These are phyloP conservation scores for Kodamaea ohmeri DNA, from an alignment of 1,139 yeast species.

Conservation along the genomic window DNA sequence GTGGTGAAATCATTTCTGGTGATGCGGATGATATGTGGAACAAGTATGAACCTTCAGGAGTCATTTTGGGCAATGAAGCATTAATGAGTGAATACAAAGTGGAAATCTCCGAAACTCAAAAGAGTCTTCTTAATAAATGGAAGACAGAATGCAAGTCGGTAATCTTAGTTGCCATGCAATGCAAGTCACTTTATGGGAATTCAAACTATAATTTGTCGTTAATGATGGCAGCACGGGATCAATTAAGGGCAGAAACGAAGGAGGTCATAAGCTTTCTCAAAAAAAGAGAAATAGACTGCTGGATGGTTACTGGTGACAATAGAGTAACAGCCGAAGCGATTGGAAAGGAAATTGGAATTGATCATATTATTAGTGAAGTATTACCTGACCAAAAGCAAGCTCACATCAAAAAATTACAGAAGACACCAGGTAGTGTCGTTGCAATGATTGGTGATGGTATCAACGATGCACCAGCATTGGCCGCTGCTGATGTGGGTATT, in stretches of 20 bases:
- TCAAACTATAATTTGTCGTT: slow-evolving; percentile 38
- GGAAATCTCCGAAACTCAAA: slow-evolving; percentile 24
- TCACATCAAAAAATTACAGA: slow-evolving; percentile 54
- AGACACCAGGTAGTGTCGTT: slow-evolving; percentile 31
- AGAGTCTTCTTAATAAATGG: slow-evolving; percentile 47
- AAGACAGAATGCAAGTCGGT: slow-evolving; percentile 63
- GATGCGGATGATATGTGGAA: slow-evolving; percentile 28
- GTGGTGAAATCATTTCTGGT: slow-evolving; percentile 37
- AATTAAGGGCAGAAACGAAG: slow-evolving; percentile 60
- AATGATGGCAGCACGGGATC: slow-evolving; percentile 61
- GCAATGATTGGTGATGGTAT: slow-evolving; percentile 69
- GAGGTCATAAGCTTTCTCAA: slow-evolving; percentile 49
- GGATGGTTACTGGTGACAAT: slow-evolving; percentile 78
- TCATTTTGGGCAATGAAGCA: slow-evolving; percentile 64
- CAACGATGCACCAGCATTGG: slow-evolving; percentile 62
- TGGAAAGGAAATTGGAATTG: slow-evolving; percentile 62
- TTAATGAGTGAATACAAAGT: slow-evolving; percentile 46
- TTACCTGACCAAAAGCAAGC: slow-evolving; percentile 70
- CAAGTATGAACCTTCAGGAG: slow-evolving; percentile 33
- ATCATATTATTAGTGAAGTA: slow-evolving; percentile 67
- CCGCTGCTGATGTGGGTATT: slow-evolving; percentile 58
- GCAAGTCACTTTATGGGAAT: slow-evolving; percentile 25
- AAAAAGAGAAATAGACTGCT: slow-evolving; percentile 50
- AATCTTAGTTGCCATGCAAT: slow-evolving; percentile 50
- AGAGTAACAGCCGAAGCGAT: slow-evolving; percentile 64